These are phyloP conservation scores for Plasmodium coatneyi DNA, from an alignment of 169 alveolate genomes.

Conservation along the genomic window DNA sequence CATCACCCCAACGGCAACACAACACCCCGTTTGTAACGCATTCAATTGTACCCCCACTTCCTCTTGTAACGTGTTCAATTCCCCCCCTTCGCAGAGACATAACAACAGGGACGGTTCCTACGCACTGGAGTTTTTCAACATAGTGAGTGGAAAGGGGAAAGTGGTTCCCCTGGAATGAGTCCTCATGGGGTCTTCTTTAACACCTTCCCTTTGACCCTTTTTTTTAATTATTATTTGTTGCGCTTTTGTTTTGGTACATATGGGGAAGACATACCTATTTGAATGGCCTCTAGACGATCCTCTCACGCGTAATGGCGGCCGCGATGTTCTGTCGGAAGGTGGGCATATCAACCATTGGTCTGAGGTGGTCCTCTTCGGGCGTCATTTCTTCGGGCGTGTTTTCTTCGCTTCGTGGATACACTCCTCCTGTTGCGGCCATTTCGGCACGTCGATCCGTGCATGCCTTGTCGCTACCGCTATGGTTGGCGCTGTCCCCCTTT, in stretches of 20 bases:
- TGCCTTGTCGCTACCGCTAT: not conserved
- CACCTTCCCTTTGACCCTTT: not conserved
- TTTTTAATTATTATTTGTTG: no score
- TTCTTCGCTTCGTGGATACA: not conserved
- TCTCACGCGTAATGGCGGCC: not conserved
- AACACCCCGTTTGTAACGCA: not conserved
- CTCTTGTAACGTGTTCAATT: not conserved
- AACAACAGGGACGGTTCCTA: not conserved
- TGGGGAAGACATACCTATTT: not conserved
- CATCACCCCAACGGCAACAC: not conserved
- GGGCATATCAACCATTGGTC: slow-evolving; percentile 13
- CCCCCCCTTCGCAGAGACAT: not conserved
- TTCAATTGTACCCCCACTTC: not conserved
- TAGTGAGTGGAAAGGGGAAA: slow-evolving; percentile 33
- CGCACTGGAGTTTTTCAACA: slow-evolving; percentile 36
- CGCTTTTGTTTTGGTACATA: not conserved
- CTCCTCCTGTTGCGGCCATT: no score
- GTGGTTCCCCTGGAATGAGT: slow-evolving; percentile 7
- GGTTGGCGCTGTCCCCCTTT: not conserved
- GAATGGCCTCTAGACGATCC: not conserved
- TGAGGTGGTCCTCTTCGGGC: not conserved
- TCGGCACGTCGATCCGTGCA: no score
- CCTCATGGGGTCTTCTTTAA: not conserved
- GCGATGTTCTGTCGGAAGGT: slow-evolving; percentile 29
- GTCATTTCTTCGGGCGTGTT: not conserved